Evolutionary conservation across 495 filamentous ascomycete genomes (phyloP).

Genomic region (Aspergillus sparsus): DNA sequence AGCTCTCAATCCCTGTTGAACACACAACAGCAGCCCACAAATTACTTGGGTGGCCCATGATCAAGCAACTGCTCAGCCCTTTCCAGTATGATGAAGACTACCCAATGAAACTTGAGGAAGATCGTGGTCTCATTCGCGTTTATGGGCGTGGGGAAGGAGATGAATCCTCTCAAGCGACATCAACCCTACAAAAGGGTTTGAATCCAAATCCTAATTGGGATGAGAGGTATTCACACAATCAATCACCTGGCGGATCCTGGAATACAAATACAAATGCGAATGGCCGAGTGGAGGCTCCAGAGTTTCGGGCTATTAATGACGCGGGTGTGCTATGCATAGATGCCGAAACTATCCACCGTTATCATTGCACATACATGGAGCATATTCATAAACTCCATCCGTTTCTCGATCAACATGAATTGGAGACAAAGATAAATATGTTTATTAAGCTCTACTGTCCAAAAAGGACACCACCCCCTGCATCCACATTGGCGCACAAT

Average conservation of each 20-base stretch:
- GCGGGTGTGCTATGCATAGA: conserved; percentile 68
- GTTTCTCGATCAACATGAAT: conserved; percentile 62
- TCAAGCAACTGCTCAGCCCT: conserved; percentile 54
- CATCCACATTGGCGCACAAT: conserved; percentile 18
- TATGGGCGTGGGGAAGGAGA: conserved; percentile 78
- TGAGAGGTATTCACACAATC: conserved; percentile 30
- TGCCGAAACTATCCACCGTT: conserved; percentile 57
- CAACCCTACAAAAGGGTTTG: conserved; percentile 20
- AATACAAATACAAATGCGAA: conserved; percentile 24
- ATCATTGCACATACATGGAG: conserved; percentile 70
- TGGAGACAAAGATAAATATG: conserved; percentile 50
- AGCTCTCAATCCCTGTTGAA: conserved; percentile 69
- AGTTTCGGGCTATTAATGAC: conserved; percentile 53
- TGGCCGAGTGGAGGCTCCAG: conserved; percentile 12
- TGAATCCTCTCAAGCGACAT: conserved; percentile 46
- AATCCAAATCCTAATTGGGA: conserved; percentile 26
- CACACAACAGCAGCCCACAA: conserved; percentile 82
- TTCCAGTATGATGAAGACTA: conserved; percentile 58
- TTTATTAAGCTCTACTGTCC: conserved; percentile 51
- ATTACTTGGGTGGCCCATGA: conserved; percentile 69
- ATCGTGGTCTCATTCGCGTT: conserved; percentile 71
- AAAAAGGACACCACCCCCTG: conserved; percentile 25
- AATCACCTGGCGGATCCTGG: conserved; percentile 38
- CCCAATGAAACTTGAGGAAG: conserved; percentile 73
- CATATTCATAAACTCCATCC: conserved; percentile 90